Evolutionary conservation across 257 asterid species (phyloP).

Genomic region (Pogostemon cablin): DNA sequence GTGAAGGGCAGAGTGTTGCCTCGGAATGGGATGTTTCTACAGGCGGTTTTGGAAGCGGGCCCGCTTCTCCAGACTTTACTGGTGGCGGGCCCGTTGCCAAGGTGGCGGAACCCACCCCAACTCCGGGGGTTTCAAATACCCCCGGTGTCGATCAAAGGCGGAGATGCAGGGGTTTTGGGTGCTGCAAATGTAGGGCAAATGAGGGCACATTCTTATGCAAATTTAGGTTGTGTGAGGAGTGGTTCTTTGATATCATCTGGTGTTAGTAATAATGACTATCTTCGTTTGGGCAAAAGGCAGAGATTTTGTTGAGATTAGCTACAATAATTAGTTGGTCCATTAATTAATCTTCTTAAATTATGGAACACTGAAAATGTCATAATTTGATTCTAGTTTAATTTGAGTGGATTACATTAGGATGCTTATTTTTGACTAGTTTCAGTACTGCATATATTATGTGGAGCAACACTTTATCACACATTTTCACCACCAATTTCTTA

Average conservation of each 20-base stretch:
- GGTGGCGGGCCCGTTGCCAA: slow-evolving; percentile 77
- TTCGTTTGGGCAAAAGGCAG: slow-evolving; percentile 50
- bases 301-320: slow-evolving; percentile 39
- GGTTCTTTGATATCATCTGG: slow-evolving; percentile 32
- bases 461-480: too few species aligned
- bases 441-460: too few species aligned
- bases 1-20: slow-evolving; percentile 57
- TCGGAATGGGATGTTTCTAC: slow-evolving; percentile 56
- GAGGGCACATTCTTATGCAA: slow-evolving; percentile 32
- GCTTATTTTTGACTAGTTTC: too few species aligned
- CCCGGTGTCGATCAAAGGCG: slow-evolving; percentile 50
- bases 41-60: slow-evolving; percentile 62
- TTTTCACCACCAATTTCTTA: too few species aligned
- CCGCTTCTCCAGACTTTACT: slow-evolving; percentile 69
- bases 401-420: background rate
- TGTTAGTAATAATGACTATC: slow-evolving; percentile 21
- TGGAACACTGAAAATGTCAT: slow-evolving; percentile 42
- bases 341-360: too few species aligned
- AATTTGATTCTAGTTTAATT: slow-evolving; percentile 29
- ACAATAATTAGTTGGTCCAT: background rate
- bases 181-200: slow-evolving; percentile 15
- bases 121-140: slow-evolving; percentile 59
- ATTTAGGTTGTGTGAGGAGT: slow-evolving; percentile 38
- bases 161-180: slow-evolving; percentile 32
- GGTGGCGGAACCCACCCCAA: slow-evolving; percentile 89